Conservation (phyloP, 192 early-diverging fungal species). For the Coemansia sp. region DNA sequence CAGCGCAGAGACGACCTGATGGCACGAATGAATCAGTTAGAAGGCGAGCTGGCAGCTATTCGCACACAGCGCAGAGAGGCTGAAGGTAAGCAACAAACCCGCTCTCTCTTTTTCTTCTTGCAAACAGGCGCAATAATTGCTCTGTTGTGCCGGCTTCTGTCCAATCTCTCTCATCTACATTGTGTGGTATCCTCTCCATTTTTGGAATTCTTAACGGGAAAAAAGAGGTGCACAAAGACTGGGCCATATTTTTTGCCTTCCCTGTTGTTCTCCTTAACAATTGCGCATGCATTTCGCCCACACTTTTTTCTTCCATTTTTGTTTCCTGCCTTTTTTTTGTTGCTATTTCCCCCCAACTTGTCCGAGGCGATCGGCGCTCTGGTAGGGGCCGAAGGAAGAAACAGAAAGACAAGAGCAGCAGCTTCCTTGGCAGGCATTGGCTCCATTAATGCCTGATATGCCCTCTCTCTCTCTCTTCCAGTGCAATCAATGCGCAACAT, state of each 20-base stretch:
- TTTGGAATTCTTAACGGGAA: not conserved
- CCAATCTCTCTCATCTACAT: not conserved
- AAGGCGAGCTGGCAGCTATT: conserved; percentile 33
- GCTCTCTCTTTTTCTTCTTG: not conserved
- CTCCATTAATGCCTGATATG: not conserved
- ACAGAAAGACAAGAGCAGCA: not conserved
- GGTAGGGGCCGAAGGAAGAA: not conserved
- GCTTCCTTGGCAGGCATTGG: not conserved
- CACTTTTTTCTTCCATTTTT: not conserved
- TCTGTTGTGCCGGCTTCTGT: not conserved
- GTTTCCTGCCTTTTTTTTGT: not conserved
- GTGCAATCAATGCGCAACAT: not conserved
- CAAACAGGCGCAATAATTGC: not conserved
- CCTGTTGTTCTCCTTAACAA: not conserved
- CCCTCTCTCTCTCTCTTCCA: too few species aligned
- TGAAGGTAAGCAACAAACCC: conserved; percentile 31
- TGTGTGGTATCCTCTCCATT: not conserved
- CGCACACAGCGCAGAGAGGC: conserved; percentile 34
- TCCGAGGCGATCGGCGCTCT: conserved; percentile 13
- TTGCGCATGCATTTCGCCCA: not conserved
- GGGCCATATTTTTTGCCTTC: not conserved
- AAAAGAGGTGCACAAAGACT: not conserved
- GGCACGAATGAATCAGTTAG: conserved; percentile 28
- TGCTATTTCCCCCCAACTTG: conserved; percentile 7
- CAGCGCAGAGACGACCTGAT: conserved; percentile 29